A percentile compares a stretch with the other conserved stretches of the same genome.
Conservation (phyloP, 1,284 basidiomycete genomes). For the Melampsora larici-populina region DNA sequence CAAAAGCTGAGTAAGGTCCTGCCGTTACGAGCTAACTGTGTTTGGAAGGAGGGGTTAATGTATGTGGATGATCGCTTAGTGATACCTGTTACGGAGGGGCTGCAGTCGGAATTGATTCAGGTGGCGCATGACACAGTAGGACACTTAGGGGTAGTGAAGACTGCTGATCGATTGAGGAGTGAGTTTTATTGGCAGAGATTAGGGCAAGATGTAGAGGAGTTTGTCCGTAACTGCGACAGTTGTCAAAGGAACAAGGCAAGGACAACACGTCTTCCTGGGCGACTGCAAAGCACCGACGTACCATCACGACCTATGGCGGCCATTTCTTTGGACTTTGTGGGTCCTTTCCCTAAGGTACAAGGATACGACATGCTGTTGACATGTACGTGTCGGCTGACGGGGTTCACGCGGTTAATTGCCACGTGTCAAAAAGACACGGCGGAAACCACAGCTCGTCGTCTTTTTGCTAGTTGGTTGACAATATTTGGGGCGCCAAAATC, state of each 20-base stretch:
- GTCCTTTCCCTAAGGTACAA: not conserved
- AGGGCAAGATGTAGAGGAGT: not conserved
- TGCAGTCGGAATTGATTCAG: conserved; percentile 49
- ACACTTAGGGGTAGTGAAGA: conserved; percentile 56
- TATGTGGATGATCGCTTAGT: conserved; percentile 52
- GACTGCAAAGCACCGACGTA: not conserved
- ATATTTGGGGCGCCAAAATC: not conserved
- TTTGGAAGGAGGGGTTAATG: conserved; percentile 48
- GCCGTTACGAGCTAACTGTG: not conserved
- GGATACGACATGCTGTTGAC: conserved; percentile 2
- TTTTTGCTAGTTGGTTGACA: not conserved
- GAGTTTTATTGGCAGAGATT: conserved; percentile 43
- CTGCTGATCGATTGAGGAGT: conserved; percentile 43
- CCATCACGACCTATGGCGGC: not conserved
- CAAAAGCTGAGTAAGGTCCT: not conserved
- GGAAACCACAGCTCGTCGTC: not conserved
- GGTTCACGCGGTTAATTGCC: not conserved
- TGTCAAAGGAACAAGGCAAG: not conserved
- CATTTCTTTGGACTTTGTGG: not conserved
- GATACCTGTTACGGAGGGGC: conserved; percentile 48
- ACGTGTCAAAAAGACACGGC: not conserved
- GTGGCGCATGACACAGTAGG: conserved; percentile 53
- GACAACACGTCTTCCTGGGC: not conserved
- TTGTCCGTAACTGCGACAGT: not conserved
- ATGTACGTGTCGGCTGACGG: too few relatives aligned